Evolutionary conservation across 768 basidiomycete species (phyloP).

Genomic region (Boletus sp.): DNA sequence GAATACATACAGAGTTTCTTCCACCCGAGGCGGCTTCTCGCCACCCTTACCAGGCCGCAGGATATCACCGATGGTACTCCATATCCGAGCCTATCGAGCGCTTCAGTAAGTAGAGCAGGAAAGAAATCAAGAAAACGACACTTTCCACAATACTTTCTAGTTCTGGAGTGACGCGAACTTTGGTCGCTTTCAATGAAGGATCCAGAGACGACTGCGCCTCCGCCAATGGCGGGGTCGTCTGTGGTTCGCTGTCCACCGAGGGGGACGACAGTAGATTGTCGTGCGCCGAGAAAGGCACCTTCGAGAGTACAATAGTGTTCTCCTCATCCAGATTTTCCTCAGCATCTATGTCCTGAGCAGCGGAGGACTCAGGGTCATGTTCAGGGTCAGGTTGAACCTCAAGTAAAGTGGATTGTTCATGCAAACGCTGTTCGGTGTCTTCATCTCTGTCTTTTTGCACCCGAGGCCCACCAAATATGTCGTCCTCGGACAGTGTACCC

Average conservation of each 20-base stretch:
- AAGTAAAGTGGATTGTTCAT: constrained; percentile 15
- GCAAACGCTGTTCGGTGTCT: not conserved
- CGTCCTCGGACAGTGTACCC: not conserved
- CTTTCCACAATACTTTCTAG: constrained; percentile 65
- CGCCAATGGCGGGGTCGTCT: not conserved
- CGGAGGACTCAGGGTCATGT: not conserved
- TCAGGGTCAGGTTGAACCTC: constrained; percentile 11
- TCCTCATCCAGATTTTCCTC: constrained; percentile 29
- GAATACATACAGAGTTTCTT: constrained; percentile 58
- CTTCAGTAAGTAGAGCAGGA: not conserved
- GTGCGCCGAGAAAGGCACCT: not conserved
- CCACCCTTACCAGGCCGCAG: constrained; percentile 53
- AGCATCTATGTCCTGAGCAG: not conserved
- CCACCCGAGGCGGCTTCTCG: constrained; percentile 48
- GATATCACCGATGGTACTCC: constrained; percentile 62
- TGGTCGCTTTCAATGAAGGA: constrained; percentile 29
- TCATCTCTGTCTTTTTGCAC: not conserved
- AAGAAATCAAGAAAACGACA: constrained; percentile 4
- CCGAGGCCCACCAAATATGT: constrained; percentile 7
- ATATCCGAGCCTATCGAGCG: constrained; percentile 57
- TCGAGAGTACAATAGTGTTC: constrained; percentile 32
- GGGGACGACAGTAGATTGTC: not conserved
- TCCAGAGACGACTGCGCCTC: constrained; percentile 8
- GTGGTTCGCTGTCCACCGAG: constrained; percentile 4
- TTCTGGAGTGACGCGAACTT: constrained; percentile 56